A percentile compares a stretch with the other conserved stretches of the same genome.
Evolutionary conservation across 2,329 filamentous ascomycete genomes (phyloP).

Genomic region (Aspergillus quadricinctus): DNA sequence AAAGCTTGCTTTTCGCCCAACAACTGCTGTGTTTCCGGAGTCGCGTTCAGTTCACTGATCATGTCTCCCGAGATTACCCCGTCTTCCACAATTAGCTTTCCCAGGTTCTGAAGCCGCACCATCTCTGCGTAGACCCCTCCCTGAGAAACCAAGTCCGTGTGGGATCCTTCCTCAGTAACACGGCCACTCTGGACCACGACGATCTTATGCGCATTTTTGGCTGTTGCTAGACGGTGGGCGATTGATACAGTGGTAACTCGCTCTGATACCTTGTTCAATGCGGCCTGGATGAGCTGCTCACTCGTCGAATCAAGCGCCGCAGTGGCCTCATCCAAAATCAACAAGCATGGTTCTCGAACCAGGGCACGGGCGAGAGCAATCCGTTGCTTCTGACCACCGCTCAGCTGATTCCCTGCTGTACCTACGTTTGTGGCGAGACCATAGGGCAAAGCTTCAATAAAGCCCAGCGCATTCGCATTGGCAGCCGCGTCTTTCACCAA

Average conservation of each 20-base stretch:
- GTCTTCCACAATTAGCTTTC: constrained; percentile 19
- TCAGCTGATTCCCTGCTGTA: constrained; percentile 23
- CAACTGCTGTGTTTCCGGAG: constrained; percentile 6
- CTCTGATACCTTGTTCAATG: constrained; percentile 25
- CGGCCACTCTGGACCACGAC: constrained; percentile 32
- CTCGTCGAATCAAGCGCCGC: constrained; percentile 34
- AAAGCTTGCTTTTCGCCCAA: constrained; percentile 16
- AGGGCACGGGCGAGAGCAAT: constrained; percentile 84
- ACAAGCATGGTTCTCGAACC: constrained; percentile 76
- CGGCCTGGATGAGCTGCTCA: constrained; percentile 32
- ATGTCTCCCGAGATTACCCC: constrained; percentile 11
- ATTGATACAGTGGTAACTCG: constrained; percentile 33
- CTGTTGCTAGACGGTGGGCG: constrained; percentile 35
- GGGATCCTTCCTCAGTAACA: constrained; percentile 32
- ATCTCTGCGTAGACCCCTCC: constrained; percentile 47
- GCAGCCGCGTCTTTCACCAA: constrained; percentile 26
- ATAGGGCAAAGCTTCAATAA: constrained; percentile 23
- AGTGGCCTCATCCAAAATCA: constrained; percentile 45
- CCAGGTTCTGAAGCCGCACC: constrained; percentile 44
- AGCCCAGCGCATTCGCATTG: constrained; percentile 23
- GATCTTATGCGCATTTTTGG: constrained; percentile 36
- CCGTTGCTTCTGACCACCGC: constrained; percentile 79
- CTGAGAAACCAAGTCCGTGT: constrained; percentile 27
- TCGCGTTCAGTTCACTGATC: constrained; percentile 12
- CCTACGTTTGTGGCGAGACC: constrained; percentile 34